phyloP scores from a whole-genome alignment of 2,329 filamentous ascomycete genomes.

The Dactylellina parvicollis region DNA sequence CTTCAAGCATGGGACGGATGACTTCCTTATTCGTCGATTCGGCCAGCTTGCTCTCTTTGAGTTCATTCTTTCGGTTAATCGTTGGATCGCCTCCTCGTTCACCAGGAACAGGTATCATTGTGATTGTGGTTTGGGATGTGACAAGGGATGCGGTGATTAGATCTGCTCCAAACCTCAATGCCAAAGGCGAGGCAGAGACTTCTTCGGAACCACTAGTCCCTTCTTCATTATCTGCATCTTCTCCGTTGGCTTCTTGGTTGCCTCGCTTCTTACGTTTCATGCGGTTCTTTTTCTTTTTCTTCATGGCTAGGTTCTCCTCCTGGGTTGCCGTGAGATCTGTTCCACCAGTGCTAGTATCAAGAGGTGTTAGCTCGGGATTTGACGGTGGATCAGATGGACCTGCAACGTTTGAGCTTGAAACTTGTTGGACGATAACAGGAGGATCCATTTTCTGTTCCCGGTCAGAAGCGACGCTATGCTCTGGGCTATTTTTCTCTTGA shows the following conservation, averaged over 20 bases:
- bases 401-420: background rate
- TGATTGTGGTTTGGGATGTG: conserved; percentile 26
- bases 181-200: conserved; percentile 30
- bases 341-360: conserved; percentile 9
- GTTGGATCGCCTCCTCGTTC: background rate
- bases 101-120: conserved; percentile 42
- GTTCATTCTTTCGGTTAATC: background rate
- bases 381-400: background rate
- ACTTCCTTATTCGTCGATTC: conserved; percentile 22
- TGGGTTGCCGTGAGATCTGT: background rate
- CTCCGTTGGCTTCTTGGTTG: conserved; percentile 24
- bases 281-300: conserved; percentile 23
- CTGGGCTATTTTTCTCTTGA: background rate
- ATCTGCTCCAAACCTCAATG: conserved; percentile 38
- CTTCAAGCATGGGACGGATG: conserved; percentile 39
- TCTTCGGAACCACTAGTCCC: conserved; percentile 51
- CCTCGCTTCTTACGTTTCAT: conserved; percentile 25
- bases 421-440: background rate
- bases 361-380: background rate
- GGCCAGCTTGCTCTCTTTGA: conserved; percentile 9
- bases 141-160: conserved; percentile 42
- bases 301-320: conserved; percentile 1
- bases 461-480: background rate
- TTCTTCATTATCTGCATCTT: conserved; percentile 51
- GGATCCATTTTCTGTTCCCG: background rate